These are phyloP conservation scores for Lodderomyces parapsilosis DNA, from an alignment of 1,139 yeast species.

Conservation along the genomic window DNA sequence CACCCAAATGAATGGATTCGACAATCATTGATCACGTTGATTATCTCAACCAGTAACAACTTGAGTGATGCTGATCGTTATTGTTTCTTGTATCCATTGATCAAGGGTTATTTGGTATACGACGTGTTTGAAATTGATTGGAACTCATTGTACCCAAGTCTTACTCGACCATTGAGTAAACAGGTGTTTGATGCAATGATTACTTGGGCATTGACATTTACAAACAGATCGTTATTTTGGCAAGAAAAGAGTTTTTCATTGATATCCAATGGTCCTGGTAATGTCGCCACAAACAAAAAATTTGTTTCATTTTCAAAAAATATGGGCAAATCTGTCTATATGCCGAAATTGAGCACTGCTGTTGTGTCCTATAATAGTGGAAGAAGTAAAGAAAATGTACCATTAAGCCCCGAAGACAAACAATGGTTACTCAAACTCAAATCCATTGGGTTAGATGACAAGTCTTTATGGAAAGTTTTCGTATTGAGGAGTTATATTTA, in stretches of 20 bases:
- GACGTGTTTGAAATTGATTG: constrained; percentile 71
- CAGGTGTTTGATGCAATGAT: constrained; percentile 64
- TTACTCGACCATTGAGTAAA: constrained; percentile 65
- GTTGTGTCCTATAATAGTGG: constrained; percentile 20
- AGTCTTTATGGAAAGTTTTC: constrained; percentile 82
- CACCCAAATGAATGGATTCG: constrained; percentile 92
- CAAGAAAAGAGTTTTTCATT: constrained; percentile 18
- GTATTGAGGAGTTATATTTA: constrained; percentile 65
- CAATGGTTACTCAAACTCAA: constrained; percentile 71
- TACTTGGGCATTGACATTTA: constrained; percentile 69
- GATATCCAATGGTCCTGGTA: constrained; percentile 10
- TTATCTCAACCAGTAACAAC: constrained; percentile 63
- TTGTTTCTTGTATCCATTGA: constrained; percentile 78
- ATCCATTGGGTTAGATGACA: constrained; percentile 66
- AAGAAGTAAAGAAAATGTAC: constrained; percentile 12
- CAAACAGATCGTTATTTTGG: constrained; percentile 77
- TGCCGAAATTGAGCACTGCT: constrained; percentile 22
- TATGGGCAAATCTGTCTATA: constrained; percentile 41
- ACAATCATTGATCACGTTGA: constrained; percentile 60
- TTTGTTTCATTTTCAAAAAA: constrained; percentile 25
- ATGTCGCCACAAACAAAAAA: constrained; percentile 8
- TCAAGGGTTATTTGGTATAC: constrained; percentile 73
- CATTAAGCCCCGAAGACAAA: constrained; percentile 63
- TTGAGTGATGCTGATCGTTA: constrained; percentile 11
- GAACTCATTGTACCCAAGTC: constrained; percentile 61